phyloP scores from a whole-genome alignment of 2,329 filamentous ascomycete genomes.

The Calonectria ilicicola region DNA sequence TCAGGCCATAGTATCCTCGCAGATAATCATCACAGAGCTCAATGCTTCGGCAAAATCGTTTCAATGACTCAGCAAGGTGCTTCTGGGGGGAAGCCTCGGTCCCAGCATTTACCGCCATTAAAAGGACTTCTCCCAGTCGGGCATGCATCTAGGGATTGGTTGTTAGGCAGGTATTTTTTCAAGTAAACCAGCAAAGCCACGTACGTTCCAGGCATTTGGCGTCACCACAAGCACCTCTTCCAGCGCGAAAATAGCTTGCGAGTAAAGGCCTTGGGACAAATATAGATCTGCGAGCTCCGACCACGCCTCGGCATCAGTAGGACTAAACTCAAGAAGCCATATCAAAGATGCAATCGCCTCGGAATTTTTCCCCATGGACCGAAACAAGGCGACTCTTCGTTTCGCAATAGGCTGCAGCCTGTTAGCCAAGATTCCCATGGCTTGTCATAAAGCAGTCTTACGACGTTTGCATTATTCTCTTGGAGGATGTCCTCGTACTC shows the following conservation, averaged over 20 bases:
- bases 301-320: constrained; percentile 95
- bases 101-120: constrained; percentile 71
- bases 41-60: constrained; percentile 89
- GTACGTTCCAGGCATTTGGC: constrained; percentile 95
- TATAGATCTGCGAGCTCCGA: constrained; percentile 92
- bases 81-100: constrained; percentile 57
- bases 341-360: constrained; percentile 83
- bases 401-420: constrained; percentile 81
- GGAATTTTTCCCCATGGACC: constrained; percentile 74
- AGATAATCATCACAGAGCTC: constrained; percentile 95
- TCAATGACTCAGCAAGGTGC: constrained; percentile 78
- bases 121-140: constrained; percentile 84
- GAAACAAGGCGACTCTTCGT: constrained; percentile 82
- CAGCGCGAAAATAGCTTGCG: constrained; percentile 87
- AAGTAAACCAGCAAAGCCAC: constrained; percentile 46
- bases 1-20: constrained; percentile 92
- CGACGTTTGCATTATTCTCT: constrained; percentile 83
- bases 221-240: constrained; percentile 90
- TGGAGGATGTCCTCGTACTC: constrained; percentile 82
- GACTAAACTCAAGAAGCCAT: constrained; percentile 82
- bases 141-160: constrained; percentile 79
- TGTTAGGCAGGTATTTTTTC: constrained; percentile 32
- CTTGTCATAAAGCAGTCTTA: constrained; percentile 54
- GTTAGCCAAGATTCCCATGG: constrained; percentile 35
- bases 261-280: constrained; percentile 79